Evolutionary conservation across 2,329 filamentous ascomycete genomes (phyloP).

Genomic region (Neonectria hederae): DNA sequence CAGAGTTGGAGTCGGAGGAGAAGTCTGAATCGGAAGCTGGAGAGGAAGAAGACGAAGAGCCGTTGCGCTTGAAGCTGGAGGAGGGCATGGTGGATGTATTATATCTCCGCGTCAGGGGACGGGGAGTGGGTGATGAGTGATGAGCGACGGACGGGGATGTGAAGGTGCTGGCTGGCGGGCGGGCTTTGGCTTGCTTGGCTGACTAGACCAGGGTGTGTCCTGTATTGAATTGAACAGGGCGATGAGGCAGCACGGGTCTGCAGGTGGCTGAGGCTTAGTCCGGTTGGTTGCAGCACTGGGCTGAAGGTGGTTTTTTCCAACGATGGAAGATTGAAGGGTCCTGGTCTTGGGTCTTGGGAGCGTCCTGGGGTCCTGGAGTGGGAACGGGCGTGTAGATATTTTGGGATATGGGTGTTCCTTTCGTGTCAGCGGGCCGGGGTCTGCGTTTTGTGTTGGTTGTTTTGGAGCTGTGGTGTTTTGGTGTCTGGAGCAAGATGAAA

Average conservation of each 20-base stretch:
- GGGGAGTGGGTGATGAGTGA: conserved; percentile 1
- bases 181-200: conserved; percentile 1
- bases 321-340: conserved; percentile 32
- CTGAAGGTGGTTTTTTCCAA: conserved; percentile 18
- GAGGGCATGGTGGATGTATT: conserved; percentile 33
- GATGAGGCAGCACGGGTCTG: conserved; percentile 33
- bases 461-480: background rate
- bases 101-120: conserved; percentile 26
- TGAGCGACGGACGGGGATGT: background rate
- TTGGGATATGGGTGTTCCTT: conserved; percentile 1
- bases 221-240: conserved; percentile 33
- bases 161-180: conserved; percentile 3
- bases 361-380: background rate
- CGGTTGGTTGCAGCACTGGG: conserved; percentile 31
- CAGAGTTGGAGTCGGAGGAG: conserved; percentile 48
- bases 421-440: background rate
- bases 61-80: conserved; percentile 37
- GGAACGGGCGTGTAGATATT: conserved; percentile 6
- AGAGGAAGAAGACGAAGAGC: conserved; percentile 36
- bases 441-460: background rate
- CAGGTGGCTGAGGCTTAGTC: conserved; percentile 43
- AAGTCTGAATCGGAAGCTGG: conserved; percentile 35
- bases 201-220: conserved; percentile 15
- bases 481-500: background rate
- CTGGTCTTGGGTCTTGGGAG: conserved; percentile 11